These are phyloP conservation scores for Zygoascus meyerae DNA, from an alignment of 1,139 yeast genomes.

Conservation along the genomic window DNA sequence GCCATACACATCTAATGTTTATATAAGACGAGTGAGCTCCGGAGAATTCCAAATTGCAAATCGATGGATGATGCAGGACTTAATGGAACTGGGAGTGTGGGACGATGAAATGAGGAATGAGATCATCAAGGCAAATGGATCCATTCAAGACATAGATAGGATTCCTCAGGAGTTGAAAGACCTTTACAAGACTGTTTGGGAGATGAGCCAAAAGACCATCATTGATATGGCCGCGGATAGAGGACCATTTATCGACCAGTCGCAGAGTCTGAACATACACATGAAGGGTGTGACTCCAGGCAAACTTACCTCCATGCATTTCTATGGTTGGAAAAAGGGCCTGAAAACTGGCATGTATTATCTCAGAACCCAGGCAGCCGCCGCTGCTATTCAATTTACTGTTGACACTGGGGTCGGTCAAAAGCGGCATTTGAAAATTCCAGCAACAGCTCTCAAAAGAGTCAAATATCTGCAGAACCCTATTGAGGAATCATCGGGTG, in stretches of 20 bases:
- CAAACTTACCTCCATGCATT: conserved; percentile 80
- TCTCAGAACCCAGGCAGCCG: conserved; percentile 81
- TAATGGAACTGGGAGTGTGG: conserved; percentile 70
- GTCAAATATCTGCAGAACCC: background rate
- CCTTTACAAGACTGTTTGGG: conserved; percentile 88
- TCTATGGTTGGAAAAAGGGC: conserved; percentile 86
- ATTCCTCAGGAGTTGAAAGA: conserved; percentile 64
- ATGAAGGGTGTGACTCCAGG: conserved; percentile 71
- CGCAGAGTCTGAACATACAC: conserved; percentile 77
- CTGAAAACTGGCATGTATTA: conserved; percentile 91
- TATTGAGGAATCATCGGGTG: background rate
- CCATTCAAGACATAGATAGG: conserved; percentile 60
- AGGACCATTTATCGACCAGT: conserved; percentile 82
- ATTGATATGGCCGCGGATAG: conserved; percentile 89
- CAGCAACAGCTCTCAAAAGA: background rate
- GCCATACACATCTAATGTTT: conserved; percentile 75
- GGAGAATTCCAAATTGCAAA: conserved; percentile 78
- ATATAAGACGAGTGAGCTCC: conserved; percentile 66
- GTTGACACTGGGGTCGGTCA: conserved; percentile 38
- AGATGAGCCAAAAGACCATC: conserved; percentile 66
- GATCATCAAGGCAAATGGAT: conserved; percentile 67
- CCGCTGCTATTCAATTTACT: conserved; percentile 82
- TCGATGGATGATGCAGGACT: conserved; percentile 61
- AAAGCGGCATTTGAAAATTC: background rate
- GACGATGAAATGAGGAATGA: conserved; percentile 59